Evolutionary conservation across 2,329 filamentous ascomycete species (phyloP).

Genomic region (Pyricularia pennisetigena): DNA sequence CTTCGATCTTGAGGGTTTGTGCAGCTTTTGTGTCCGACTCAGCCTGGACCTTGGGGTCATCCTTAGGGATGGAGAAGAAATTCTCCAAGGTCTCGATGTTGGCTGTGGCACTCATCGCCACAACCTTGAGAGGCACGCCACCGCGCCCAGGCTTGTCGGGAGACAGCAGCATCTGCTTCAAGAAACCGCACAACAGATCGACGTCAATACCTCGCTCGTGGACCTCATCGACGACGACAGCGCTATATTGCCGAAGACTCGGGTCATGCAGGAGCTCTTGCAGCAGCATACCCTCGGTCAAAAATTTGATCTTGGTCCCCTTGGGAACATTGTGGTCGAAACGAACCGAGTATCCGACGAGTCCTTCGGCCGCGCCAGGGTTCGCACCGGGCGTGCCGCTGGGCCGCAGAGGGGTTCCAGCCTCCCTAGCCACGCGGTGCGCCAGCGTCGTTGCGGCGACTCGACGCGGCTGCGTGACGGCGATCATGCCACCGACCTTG

Average conservation of each 20-base stretch:
- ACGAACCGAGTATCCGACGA: slow-evolving; percentile 86
- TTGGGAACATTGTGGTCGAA: slow-evolving; percentile 83
- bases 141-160: slow-evolving; percentile 51
- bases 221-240: slow-evolving; percentile 88
- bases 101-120: slow-evolving; percentile 95
- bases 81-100: slow-evolving; percentile 68
- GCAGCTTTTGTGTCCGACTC: slow-evolving; percentile 19
- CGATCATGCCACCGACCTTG: slow-evolving; percentile 61
- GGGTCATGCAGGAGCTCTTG: slow-evolving; percentile 89
- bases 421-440: slow-evolving; percentile 74
- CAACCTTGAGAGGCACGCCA: slow-evolving; percentile 70
- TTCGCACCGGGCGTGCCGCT: background rate
- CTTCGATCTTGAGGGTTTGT: slow-evolving; percentile 55
- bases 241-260: slow-evolving; percentile 74
- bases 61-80: slow-evolving; percentile 49
- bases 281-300: slow-evolving; percentile 93
- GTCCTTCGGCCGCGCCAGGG: slow-evolving; percentile 27
- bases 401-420: slow-evolving; percentile 40
- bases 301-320: slow-evolving; percentile 79
- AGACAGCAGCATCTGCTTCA: slow-evolving; percentile 63
- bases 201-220: slow-evolving; percentile 95
- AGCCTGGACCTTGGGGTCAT: slow-evolving; percentile 12
- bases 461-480: slow-evolving; percentile 87
- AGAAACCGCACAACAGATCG: slow-evolving; percentile 79
- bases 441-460: slow-evolving; percentile 91